A percentile compares a stretch with the other conserved stretches of the same genome.
These are phyloP conservation scores for Venturia effusa DNA, from an alignment of 2,329 filamentous ascomycete species.

Conservation along the genomic window DNA sequence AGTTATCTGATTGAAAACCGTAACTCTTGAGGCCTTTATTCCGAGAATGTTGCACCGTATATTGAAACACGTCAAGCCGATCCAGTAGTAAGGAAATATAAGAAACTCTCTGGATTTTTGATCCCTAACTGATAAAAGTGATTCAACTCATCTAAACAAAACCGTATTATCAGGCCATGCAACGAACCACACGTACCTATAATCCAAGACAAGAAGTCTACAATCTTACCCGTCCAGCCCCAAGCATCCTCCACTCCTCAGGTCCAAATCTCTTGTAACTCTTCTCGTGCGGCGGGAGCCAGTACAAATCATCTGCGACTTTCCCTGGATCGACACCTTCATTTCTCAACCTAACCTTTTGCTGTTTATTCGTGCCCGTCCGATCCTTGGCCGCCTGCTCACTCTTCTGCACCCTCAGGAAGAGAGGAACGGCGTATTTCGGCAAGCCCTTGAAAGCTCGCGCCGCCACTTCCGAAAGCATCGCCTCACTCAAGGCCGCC, in stretches of 20 bases:
- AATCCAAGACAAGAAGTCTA: too few relatives aligned
- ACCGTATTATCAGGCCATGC: too few relatives aligned
- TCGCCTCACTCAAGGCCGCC: conserved; percentile 23
- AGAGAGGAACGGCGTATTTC: conserved; percentile 65
- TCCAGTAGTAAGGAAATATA: too few relatives aligned
- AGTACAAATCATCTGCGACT: conserved; percentile 44
- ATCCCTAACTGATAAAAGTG: too few relatives aligned
- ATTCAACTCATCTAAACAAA: too few relatives aligned
- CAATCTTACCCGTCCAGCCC: conserved; percentile 59
- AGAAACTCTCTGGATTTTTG: too few relatives aligned
- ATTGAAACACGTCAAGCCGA: too few relatives aligned
- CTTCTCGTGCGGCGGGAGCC: conserved; percentile 49
- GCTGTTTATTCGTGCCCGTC: conserved; percentile 83
- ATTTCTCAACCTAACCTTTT: conserved; percentile 62
- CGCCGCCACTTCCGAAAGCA: conserved; percentile 48
- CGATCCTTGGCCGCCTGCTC: conserved; percentile 45
- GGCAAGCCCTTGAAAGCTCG: conserved; percentile 53
- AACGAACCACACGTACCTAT: too few relatives aligned
- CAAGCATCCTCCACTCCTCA: conserved; percentile 58
- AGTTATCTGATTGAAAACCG: too few relatives aligned
- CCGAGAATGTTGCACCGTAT: too few relatives aligned
- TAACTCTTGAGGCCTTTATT: too few relatives aligned
- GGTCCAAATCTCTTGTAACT: conserved; percentile 56
- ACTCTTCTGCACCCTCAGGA: conserved; percentile 54
- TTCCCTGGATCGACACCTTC: conserved; percentile 59